These are phyloP conservation scores for Blastosporella zonata DNA, from an alignment of 1,284 basidiomycete genomes.

Conservation along the genomic window DNA sequence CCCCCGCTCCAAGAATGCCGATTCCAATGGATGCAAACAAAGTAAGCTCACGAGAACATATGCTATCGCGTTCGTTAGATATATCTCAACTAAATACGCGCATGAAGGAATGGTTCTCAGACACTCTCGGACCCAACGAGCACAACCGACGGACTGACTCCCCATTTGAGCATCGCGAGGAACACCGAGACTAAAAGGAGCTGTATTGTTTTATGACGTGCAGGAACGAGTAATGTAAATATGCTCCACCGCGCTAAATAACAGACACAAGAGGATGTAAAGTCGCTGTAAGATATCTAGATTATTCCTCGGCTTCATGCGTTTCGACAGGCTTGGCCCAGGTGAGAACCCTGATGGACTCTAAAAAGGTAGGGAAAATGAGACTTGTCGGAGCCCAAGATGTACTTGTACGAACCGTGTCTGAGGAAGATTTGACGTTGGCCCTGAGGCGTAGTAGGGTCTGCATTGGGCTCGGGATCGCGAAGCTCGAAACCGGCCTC, in stretches of 20 bases:
- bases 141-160: slow-evolving; percentile 26
- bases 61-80: background rate
- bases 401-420: slow-evolving; percentile 52
- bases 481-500: slow-evolving; percentile 73
- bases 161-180: slow-evolving; percentile 27
- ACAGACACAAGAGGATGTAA: background rate
- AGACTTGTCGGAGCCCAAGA: background rate
- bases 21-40: slow-evolving; percentile 22
- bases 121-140: slow-evolving; percentile 24
- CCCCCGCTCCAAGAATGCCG: slow-evolving; percentile 29
- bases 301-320: slow-evolving; percentile 1
- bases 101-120: slow-evolving; percentile 34
- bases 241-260: background rate
- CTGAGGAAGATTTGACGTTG: slow-evolving; percentile 78
- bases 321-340: slow-evolving; percentile 12
- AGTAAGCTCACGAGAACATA: slow-evolving; percentile 17
- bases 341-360: slow-evolving; percentile 23
- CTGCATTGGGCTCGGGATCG: slow-evolving; percentile 62
- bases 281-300: background rate
- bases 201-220: slow-evolving; percentile 2
- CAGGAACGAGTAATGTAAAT: background rate
- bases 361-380: slow-evolving; percentile 12
- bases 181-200: slow-evolving; percentile 8
- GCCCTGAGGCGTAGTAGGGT: slow-evolving; percentile 59
- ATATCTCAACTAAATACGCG: slow-evolving; percentile 3